Percentiles rank a stretch among this genome's conserved stretches.
Evolutionary conservation across 805 yeast species (phyloP).

Genomic region (Candida gorgasii): DNA sequence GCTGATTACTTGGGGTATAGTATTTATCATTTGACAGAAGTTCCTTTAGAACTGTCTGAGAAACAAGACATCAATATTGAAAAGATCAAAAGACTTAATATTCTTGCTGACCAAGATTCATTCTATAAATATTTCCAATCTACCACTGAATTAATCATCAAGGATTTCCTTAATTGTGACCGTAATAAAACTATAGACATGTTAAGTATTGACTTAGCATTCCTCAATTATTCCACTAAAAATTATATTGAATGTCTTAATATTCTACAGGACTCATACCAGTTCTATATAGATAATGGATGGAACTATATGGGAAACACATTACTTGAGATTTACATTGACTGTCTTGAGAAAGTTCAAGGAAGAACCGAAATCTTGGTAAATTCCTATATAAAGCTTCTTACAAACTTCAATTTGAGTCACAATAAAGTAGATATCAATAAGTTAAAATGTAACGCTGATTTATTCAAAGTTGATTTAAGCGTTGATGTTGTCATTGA

Average conservation of each 20-base stretch:
- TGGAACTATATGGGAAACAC: slow-evolving; percentile 74
- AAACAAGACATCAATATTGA: neutral
- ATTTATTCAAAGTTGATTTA: slow-evolving; percentile 15
- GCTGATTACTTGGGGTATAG: slow-evolving; percentile 22
- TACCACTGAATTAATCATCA: slow-evolving; percentile 57
- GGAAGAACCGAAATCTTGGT: slow-evolving; percentile 30
- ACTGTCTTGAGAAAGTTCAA: slow-evolving; percentile 56
- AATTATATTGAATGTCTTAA: slow-evolving; percentile 62
- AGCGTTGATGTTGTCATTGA: slow-evolving; percentile 21
- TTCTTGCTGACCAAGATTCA: slow-evolving; percentile 9
- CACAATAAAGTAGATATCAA: slow-evolving; percentile 25
- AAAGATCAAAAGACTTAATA: neutral
- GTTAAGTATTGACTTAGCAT: slow-evolving; percentile 76
- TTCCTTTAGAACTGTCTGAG: slow-evolving; percentile 1
- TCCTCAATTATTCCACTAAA: slow-evolving; percentile 58
- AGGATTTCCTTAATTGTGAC: slow-evolving; percentile 49
- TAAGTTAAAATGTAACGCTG: slow-evolving; percentile 15
- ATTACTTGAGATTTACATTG: slow-evolving; percentile 66
- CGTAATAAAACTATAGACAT: slow-evolving; percentile 70
- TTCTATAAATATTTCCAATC: slow-evolving; percentile 40
- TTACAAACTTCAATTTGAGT: slow-evolving; percentile 29
- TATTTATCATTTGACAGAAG: slow-evolving; percentile 19
- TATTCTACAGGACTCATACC: slow-evolving; percentile 67
- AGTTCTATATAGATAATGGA: slow-evolving; percentile 63
- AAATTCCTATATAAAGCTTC: slow-evolving; percentile 41